Evolutionary conservation across 169 alveolate genomes (phyloP).

Genomic region (Plasmodium cynomolgi): DNA sequence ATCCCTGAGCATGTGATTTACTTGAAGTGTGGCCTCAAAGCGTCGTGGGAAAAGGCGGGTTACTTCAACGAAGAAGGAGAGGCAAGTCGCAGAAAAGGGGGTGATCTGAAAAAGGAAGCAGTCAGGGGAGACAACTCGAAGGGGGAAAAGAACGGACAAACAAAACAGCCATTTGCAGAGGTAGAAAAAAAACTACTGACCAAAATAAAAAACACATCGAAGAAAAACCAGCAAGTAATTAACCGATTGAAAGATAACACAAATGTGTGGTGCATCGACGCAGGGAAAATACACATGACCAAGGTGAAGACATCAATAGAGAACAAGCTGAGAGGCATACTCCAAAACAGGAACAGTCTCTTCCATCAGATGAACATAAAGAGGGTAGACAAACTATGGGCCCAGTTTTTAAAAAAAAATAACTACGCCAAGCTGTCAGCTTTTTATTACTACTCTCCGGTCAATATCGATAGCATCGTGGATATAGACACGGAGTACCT

Average conservation of each 20-base stretch:
- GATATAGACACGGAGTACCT: slow-evolving; percentile 40
- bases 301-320: slow-evolving; percentile 28
- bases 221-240: slow-evolving; percentile 7
- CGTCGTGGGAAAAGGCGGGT: not conserved
- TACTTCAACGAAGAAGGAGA: not conserved
- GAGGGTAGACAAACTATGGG: slow-evolving; percentile 63
- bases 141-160: not conserved
- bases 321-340: not conserved
- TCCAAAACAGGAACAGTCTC: slow-evolving; percentile 36
- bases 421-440: slow-evolving; percentile 42
- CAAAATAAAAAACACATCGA: slow-evolving; percentile 22
- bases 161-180: not conserved
- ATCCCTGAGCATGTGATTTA: slow-evolving; percentile 51
- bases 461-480: slow-evolving; percentile 36
- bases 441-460: slow-evolving; percentile 64
- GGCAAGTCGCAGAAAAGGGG: not conserved
- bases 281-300: slow-evolving; percentile 9
- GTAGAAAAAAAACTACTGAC: slow-evolving; percentile 1
- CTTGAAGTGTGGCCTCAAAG: not conserved
- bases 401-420: slow-evolving; percentile 66
- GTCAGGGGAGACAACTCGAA: not conserved
- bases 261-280: slow-evolving; percentile 42
- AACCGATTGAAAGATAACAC: slow-evolving; percentile 5
- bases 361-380: slow-evolving; percentile 45
- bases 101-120: not conserved